Conservation (phyloP, 148 eudicot species). For the Agrostemma githago region DNA sequence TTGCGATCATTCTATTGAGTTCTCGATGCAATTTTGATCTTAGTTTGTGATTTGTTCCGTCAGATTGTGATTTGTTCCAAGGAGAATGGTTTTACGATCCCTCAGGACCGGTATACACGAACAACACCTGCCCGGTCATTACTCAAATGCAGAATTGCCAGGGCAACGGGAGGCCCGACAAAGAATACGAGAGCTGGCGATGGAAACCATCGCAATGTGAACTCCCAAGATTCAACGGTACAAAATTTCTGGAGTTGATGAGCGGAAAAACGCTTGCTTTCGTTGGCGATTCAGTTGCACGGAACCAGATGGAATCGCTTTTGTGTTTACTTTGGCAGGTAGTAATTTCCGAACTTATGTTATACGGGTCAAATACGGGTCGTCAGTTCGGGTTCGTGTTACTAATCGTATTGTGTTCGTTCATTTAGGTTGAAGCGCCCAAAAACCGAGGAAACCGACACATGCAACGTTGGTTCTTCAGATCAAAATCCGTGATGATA, state of each 20-base stretch:
- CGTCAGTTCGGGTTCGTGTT: background rate
- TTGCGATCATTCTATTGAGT: background rate
- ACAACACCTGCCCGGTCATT: slow-evolving; percentile 71
- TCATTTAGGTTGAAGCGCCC: slow-evolving; percentile 75
- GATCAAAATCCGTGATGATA: slow-evolving; percentile 73
- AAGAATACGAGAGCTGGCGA: slow-evolving; percentile 87
- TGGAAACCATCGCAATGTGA: slow-evolving; percentile 84
- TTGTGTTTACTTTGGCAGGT: slow-evolving; percentile 94
- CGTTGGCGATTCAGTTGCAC: slow-evolving; percentile 82
- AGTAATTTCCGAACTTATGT: background rate
- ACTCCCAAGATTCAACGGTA: slow-evolving; percentile 70
- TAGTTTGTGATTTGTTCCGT: background rate
- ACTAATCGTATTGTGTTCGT: background rate
- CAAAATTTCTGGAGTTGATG: slow-evolving; percentile 73
- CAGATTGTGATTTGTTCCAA: slow-evolving; percentile 81
- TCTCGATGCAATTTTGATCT: background rate
- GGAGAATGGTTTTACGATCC: slow-evolving; percentile 87
- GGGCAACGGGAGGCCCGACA: slow-evolving; percentile 97
- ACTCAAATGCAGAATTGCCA: slow-evolving; percentile 95
- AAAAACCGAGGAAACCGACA: slow-evolving; percentile 78
- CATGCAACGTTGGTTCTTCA: slow-evolving; percentile 84
- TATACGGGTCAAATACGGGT: background rate
- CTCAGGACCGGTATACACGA: slow-evolving; percentile 68
- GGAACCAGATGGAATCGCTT: slow-evolving; percentile 63
- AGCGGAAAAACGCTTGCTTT: slow-evolving; percentile 84